Conservation (phyloP, 345 rosid genomes). For the Atalantia buxifolia region DNA sequence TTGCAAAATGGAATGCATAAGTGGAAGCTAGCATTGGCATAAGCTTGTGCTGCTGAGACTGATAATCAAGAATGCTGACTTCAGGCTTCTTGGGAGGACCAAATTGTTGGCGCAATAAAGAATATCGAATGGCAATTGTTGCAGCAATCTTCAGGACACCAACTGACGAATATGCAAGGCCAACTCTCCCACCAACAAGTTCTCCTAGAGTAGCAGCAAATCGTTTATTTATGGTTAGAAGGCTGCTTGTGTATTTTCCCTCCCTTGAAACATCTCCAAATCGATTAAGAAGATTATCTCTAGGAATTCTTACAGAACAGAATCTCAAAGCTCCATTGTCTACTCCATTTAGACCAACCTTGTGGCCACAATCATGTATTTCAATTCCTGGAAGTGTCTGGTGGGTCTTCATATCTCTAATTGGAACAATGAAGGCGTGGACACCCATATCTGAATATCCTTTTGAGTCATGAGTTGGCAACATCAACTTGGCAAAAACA, state of each 20-base stretch:
- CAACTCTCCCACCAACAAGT: constrained; percentile 97
- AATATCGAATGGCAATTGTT: constrained; percentile 84
- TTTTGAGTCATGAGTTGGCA: constrained; percentile 83
- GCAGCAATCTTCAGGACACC: constrained; percentile 77
- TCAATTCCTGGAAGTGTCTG: constrained; percentile 86
- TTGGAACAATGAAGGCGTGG: constrained; percentile 95
- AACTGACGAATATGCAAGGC: constrained; percentile 84
- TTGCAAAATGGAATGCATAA: constrained; percentile 89
- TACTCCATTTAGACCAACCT: constrained; percentile 93
- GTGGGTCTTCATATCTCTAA: constrained; percentile 83
- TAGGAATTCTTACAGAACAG: constrained; percentile 79
- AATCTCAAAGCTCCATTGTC: constrained; percentile 97
- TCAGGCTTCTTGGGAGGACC: constrained; percentile 98
- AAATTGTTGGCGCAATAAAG: constrained; percentile 89
- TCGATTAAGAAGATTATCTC: constrained; percentile 94
- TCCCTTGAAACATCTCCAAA: constrained; percentile 93
- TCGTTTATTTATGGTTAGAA: constrained; percentile 88
- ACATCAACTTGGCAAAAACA: constrained; percentile 81
- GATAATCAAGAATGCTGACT: constrained; percentile 95
- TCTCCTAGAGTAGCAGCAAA: constrained; percentile 97
- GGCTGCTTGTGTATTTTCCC: constrained; percentile 91
- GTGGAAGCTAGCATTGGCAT: constrained; percentile 99
- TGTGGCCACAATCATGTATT: constrained; percentile 93
- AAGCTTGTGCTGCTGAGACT: constrained; percentile 98
- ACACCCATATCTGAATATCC: constrained; percentile 91